A percentile compares a stretch with the other conserved stretches of the same genome.
phyloP scores from a whole-genome alignment of 1,139 yeast species.

The Neolecta irregularis region DNA sequence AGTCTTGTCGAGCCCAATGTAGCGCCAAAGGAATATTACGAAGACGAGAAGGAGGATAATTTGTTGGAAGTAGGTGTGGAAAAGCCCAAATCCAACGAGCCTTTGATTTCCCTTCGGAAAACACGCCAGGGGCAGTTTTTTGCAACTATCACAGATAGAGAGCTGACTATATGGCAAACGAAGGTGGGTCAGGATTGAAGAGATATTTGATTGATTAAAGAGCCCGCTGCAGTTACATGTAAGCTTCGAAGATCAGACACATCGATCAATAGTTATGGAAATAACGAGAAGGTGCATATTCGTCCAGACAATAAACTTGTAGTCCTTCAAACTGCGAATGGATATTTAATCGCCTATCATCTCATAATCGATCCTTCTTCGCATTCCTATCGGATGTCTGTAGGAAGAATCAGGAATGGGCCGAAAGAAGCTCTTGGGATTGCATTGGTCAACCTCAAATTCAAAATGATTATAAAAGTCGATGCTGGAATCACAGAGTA shows the following conservation, averaged over 20 bases:
- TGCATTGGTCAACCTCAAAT: slow-evolving; percentile 23
- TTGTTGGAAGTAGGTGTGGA: neutral
- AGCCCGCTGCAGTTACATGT: too few species aligned
- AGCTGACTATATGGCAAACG: neutral
- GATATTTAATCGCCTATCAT: slow-evolving; percentile 20
- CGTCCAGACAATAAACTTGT: slow-evolving; percentile 24
- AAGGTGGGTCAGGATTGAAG: too few species aligned
- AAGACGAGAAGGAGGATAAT: neutral
- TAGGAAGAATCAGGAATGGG: too few species aligned
- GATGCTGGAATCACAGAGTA: slow-evolving; percentile 22
- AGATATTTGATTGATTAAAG: too few species aligned
- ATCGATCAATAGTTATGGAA: slow-evolving; percentile 17
- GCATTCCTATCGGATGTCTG: slow-evolving; percentile 27
- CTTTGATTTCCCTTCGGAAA: neutral
- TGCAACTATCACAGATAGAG: neutral
- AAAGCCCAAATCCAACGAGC: neutral
- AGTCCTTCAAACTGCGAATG: slow-evolving; percentile 23
- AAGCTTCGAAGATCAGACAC: too few species aligned
- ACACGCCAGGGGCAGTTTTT: too few species aligned
- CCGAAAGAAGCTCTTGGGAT: slow-evolving; percentile 29
- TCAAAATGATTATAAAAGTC: slow-evolving; percentile 19
- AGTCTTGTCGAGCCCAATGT: neutral
- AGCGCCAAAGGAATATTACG: neutral
- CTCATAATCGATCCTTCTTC: slow-evolving; percentile 12
- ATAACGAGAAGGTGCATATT: slow-evolving; percentile 20